Percentiles rank a stretch among this genome's conserved stretches.
phyloP scores from a whole-genome alignment of 2,329 filamentous ascomycete species.

The Pseudogymnoascus sp. region DNA sequence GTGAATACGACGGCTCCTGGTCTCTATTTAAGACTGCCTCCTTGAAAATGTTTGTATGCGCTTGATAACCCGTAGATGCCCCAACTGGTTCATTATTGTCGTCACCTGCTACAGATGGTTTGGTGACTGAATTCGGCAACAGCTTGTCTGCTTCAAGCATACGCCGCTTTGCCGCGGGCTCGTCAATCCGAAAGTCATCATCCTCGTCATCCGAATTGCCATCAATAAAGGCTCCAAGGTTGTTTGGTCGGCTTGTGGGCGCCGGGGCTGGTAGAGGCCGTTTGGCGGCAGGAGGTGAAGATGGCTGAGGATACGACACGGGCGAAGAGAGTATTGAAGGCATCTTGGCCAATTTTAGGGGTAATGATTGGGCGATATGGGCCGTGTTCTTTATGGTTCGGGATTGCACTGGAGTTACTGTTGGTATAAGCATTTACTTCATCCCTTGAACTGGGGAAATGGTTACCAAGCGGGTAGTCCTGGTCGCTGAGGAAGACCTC shows the following conservation, averaged over 20 bases:
- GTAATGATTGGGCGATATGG: slow-evolving; percentile 31
- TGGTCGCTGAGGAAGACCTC: slow-evolving; percentile 45
- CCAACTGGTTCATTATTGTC: neutral
- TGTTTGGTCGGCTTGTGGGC: slow-evolving; percentile 29
- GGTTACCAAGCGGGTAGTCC: slow-evolving; percentile 29
- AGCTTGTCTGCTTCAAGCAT: slow-evolving; percentile 31
- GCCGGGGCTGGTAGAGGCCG: slow-evolving; percentile 30
- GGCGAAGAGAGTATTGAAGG: slow-evolving; percentile 51
- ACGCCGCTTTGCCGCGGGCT: slow-evolving; percentile 37
- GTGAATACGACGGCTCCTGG: neutral
- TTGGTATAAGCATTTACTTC: slow-evolving; percentile 6
- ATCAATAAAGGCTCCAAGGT: slow-evolving; percentile 36
- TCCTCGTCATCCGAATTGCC: slow-evolving; percentile 31
- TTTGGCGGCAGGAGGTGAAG: slow-evolving; percentile 23
- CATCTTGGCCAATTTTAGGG: slow-evolving; percentile 38
- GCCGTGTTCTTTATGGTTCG: slow-evolving; percentile 8
- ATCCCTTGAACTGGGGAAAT: neutral
- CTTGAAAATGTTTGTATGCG: neutral
- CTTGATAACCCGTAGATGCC: neutral
- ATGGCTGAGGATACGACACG: slow-evolving; percentile 32
- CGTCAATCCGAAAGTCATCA: slow-evolving; percentile 17
- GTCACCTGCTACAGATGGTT: neutral
- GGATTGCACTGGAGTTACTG: slow-evolving; percentile 22
- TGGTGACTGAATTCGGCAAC: neutral
- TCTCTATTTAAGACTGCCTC: neutral